Percentiles rank a stretch among this genome's conserved stretches.
Evolutionary conservation across 2,329 filamentous ascomycete genomes (phyloP).

Genomic region (Apiospora arundinis): DNA sequence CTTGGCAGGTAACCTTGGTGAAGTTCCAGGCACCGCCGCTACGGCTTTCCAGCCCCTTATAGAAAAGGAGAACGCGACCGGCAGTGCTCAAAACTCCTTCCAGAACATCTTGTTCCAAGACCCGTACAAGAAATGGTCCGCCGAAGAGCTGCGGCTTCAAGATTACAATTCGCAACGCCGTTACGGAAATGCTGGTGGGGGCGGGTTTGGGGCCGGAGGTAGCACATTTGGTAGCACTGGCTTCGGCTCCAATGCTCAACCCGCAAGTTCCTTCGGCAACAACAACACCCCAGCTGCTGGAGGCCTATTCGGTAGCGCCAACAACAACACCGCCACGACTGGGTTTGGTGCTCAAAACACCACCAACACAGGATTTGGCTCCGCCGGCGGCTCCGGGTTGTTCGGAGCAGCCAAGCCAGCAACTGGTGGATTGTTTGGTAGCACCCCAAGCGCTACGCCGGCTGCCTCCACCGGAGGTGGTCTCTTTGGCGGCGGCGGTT

Average conservation of each 20-base stretch:
- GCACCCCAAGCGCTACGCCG: constrained; percentile 35
- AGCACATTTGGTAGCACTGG: constrained; percentile 19
- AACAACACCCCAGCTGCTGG: constrained; percentile 37
- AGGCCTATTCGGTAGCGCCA: constrained; percentile 38
- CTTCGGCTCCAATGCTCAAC: constrained; percentile 27
- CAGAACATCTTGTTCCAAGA: constrained; percentile 82
- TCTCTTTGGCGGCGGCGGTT: constrained; percentile 47
- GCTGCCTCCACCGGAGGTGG: constrained; percentile 33
- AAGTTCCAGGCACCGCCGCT: constrained; percentile 72
- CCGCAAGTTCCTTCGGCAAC: constrained; percentile 37
- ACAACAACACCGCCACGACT: constrained; percentile 28
- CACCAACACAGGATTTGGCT: constrained; percentile 34
- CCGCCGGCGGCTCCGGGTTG: constrained; percentile 40
- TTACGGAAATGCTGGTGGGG: constrained; percentile 81
- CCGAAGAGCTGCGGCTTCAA: constrained; percentile 81
- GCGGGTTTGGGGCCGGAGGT: constrained; percentile 55
- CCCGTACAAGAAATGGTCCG: constrained; percentile 86
- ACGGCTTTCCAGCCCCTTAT: constrained; percentile 71
- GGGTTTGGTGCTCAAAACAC: constrained; percentile 38
- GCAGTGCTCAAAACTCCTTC: constrained; percentile 65
- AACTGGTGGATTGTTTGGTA: constrained; percentile 46
- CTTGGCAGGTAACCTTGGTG: constrained; percentile 57
- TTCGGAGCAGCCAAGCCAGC: constrained; percentile 48
- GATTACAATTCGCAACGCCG: constrained; percentile 90
- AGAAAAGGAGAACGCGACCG: constrained; percentile 73